A percentile compares a stretch with the other conserved stretches of the same genome.
Conservation (phyloP, 495 filamentous ascomycete species). For the Trichoderma asperelloides region DNA sequence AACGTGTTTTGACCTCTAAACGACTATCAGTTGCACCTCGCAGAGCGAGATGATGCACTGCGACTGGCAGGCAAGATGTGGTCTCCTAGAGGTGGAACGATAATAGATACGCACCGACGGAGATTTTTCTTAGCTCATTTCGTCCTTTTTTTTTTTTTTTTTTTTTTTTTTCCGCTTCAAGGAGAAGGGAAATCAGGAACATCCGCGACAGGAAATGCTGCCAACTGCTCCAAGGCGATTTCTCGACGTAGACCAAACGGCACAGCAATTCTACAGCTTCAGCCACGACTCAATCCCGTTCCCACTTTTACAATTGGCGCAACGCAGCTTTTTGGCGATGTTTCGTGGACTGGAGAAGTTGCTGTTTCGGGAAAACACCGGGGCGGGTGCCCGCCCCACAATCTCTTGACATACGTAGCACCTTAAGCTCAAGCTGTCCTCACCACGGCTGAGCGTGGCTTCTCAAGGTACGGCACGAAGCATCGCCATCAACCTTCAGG, state of each 20-base stretch:
- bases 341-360: background rate
- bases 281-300: background rate
- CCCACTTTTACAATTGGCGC: slow-evolving; percentile 5
- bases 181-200: background rate
- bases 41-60: background rate
- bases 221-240: background rate
- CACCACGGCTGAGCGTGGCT: slow-evolving; percentile 12
- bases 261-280: background rate
- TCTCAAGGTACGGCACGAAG: slow-evolving; percentile 13
- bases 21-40: background rate
- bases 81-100: background rate
- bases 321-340: background rate
- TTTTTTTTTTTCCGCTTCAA: background rate
- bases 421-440: slow-evolving; percentile 36
- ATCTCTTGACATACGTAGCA: slow-evolving; percentile 5
- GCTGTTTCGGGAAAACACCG: background rate
- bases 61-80: background rate
- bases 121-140: background rate
- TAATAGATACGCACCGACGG: background rate
- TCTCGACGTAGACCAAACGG: background rate
- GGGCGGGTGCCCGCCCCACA: background rate
- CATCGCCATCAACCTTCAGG: slow-evolving; percentile 18
- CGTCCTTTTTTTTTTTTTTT: background rate
- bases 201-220: background rate
- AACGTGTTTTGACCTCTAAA: background rate